phyloP scores from a whole-genome alignment of 345 rosid genomes.

The Mercurialis annua region DNA sequence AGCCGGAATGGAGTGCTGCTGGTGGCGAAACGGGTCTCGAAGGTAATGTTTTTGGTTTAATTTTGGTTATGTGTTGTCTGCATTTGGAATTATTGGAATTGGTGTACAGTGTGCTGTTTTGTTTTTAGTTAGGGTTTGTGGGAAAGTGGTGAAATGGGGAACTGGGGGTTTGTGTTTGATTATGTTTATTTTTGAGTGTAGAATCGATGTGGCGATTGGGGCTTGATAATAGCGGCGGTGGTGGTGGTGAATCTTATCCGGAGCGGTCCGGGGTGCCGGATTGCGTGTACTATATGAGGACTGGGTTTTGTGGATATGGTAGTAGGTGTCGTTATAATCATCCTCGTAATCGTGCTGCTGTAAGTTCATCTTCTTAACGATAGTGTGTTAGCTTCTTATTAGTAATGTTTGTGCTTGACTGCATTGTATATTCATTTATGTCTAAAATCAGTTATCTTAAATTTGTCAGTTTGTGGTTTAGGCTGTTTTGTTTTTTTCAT shows the following conservation, averaged over 20 bases:
- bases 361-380: neutral
- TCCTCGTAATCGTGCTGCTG: slow-evolving; percentile 29
- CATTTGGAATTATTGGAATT: neutral
- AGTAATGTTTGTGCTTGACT: too few species aligned
- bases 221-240: slow-evolving; percentile 1
- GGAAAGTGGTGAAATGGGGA: slow-evolving; percentile 30
- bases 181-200: neutral
- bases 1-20: slow-evolving; percentile 21
- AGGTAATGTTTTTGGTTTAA: slow-evolving; percentile 12
- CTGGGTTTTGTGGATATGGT: slow-evolving; percentile 30
- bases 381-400: too few species aligned
- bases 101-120: neutral
- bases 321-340: slow-evolving; percentile 29
- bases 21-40: slow-evolving; percentile 21
- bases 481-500: neutral
- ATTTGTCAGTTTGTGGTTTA: neutral
- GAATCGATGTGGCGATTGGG: slow-evolving; percentile 26
- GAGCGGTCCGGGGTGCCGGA: slow-evolving; percentile 26
- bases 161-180: slow-evolving; percentile 28
- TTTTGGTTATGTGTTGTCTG: slow-evolving; percentile 11
- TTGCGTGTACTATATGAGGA: slow-evolving; percentile 31
- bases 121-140: slow-evolving; percentile 14
- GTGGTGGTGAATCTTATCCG: slow-evolving; percentile 22
- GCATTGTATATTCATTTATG: too few species aligned
- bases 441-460: neutral